Conservation (phyloP, 768 basidiomycete species). For the Phylloporus sp. region DNA sequence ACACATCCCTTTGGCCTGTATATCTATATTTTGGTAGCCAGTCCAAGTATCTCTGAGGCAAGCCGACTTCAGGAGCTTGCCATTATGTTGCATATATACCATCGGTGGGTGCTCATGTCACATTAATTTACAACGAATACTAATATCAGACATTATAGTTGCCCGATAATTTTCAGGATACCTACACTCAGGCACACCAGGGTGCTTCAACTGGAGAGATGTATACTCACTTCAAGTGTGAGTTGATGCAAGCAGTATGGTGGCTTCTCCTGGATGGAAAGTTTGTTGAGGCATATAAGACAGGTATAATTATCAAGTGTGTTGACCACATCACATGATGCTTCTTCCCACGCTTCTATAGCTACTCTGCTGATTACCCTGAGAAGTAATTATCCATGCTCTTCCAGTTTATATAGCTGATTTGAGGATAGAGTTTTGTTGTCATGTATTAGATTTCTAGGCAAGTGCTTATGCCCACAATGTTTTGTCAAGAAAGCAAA, state of each 20-base stretch:
- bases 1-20: slow-evolving; percentile 25
- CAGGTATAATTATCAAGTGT: neutral
- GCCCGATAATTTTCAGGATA: slow-evolving; percentile 9
- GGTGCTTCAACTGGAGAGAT: neutral
- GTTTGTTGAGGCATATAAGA: neutral
- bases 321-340: neutral
- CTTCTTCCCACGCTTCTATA: neutral
- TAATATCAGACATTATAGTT: slow-evolving; percentile 6
- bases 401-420: neutral
- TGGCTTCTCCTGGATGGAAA: neutral
- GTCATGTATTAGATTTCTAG: slow-evolving; percentile 9
- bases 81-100: slow-evolving; percentile 19
- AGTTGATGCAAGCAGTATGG: slow-evolving; percentile 3
- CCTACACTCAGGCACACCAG: neutral
- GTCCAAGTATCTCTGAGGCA: slow-evolving; percentile 11
- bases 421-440: neutral
- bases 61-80: slow-evolving; percentile 8
- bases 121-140: neutral
- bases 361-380: slow-evolving; percentile 1
- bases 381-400: slow-evolving; percentile 3
- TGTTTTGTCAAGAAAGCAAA: slow-evolving; percentile 18
- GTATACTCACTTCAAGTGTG: neutral
- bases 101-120: neutral
- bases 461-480: slow-evolving; percentile 24
- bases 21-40: slow-evolving; percentile 22